Percentiles rank a stretch among this genome's conserved stretches.
Evolutionary conservation across 345 rosid species (phyloP).

Genomic region (Garcia nutans): DNA sequence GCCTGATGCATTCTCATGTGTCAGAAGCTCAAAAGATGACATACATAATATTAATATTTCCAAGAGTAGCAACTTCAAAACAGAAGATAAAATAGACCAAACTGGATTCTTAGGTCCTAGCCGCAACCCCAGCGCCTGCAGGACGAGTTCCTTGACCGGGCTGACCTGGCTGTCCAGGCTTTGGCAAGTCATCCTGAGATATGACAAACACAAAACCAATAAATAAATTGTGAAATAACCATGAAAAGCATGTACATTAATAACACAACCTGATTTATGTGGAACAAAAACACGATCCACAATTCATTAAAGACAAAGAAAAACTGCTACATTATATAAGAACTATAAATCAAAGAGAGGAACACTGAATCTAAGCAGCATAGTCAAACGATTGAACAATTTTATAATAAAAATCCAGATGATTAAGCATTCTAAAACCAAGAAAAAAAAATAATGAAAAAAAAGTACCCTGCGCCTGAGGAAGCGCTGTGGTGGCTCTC

Average conservation of each 20-base stretch:
- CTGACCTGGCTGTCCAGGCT: slow-evolving; percentile 35
- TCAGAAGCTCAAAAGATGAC: background rate
- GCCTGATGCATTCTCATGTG: background rate
- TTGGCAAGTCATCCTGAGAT: slow-evolving; percentile 41
- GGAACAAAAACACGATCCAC: background rate
- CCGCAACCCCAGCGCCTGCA: slow-evolving; percentile 46
- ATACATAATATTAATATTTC: background rate
- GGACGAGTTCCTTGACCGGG: slow-evolving; percentile 52
- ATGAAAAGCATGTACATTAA: background rate
- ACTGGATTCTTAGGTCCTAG: slow-evolving; percentile 40
- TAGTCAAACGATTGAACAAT: background rate
- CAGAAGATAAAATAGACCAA: slow-evolving; percentile 9
- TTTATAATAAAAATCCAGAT: background rate
- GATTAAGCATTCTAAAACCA: no score
- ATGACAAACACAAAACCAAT: background rate
- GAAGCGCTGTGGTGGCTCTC: slow-evolving; percentile 86
- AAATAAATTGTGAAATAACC: background rate
- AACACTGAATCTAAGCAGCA: background rate
- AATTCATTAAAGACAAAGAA: background rate
- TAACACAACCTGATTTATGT: background rate
- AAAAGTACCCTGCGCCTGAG: slow-evolving; percentile 64
- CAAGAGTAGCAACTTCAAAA: slow-evolving; percentile 13
- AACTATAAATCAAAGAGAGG: background rate
- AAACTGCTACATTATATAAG: background rate
- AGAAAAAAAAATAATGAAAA: background rate